phyloP scores from a whole-genome alignment of 2,329 filamentous ascomycete genomes.

The Xylaria sp. region DNA sequence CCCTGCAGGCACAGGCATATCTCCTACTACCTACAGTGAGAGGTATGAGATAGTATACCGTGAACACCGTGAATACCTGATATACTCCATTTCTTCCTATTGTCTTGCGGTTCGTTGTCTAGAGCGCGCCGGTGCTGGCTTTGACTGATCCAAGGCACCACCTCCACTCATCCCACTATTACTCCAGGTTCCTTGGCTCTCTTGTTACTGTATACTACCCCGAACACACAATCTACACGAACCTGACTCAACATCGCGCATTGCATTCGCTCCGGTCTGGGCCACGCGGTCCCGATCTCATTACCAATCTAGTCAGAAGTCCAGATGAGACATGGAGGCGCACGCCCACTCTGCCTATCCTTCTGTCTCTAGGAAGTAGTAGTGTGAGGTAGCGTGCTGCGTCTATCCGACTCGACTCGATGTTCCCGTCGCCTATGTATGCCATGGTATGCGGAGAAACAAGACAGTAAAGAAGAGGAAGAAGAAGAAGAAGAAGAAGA shows the following conservation, averaged over 20 bases:
- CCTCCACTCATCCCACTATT: constrained; percentile 4
- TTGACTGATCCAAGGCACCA: constrained; percentile 4
- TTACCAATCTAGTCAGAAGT: constrained; percentile 3
- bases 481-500: neutral
- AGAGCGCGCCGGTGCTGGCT: neutral
- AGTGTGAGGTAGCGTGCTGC: constrained; percentile 6
- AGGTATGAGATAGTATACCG: no score
- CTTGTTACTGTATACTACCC: neutral
- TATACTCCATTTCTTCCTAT: neutral
- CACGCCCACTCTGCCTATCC: neutral
- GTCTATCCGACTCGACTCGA: constrained; percentile 15
- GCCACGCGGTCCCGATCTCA: constrained; percentile 24
- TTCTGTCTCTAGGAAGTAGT: constrained; percentile 3
- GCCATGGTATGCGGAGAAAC: neutral
- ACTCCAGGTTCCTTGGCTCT: neutral
- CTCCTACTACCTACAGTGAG: neutral
- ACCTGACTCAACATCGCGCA: constrained; percentile 16
- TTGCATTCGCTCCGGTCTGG: constrained; percentile 14
- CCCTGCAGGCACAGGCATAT: neutral
- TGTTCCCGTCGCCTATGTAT: constrained; percentile 18
- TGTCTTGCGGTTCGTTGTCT: neutral
- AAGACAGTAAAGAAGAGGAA: no score
- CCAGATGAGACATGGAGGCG: constrained; percentile 22
- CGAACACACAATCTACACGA: neutral
- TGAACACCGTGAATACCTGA: neutral